phyloP scores from a whole-genome alignment of 108 stramenopile species.

The Fistulifera solaris region DNA sequence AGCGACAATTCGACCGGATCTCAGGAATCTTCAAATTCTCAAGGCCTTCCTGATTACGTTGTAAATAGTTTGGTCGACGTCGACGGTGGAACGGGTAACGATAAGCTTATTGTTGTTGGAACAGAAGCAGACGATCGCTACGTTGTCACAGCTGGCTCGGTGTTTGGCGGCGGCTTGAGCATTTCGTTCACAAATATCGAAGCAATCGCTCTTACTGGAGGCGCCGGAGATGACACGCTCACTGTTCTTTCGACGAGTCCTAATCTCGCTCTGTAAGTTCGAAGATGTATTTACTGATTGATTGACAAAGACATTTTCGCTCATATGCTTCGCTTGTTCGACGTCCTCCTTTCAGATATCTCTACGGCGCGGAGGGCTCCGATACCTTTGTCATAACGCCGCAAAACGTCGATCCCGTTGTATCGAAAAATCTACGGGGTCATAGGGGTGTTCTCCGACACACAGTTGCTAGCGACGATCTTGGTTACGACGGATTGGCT shows the following conservation, averaged over 20 bases:
- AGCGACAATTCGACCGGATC: no score
- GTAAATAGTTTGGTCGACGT: constrained; percentile 27
- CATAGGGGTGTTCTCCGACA: constrained; percentile 32
- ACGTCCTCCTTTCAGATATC: background rate
- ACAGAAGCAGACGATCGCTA: constrained; percentile 26
- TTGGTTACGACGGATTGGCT: constrained; percentile 13
- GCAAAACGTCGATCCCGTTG: constrained; percentile 18
- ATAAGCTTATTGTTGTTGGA: constrained; percentile 18
- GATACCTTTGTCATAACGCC: constrained; percentile 24
- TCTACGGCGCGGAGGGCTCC: constrained; percentile 18
- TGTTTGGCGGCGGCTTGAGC: constrained; percentile 24
- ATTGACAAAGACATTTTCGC: background rate
- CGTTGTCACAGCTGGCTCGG: constrained; percentile 23
- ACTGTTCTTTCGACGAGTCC: constrained; percentile 25
- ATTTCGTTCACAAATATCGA: constrained; percentile 24
- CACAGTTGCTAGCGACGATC: constrained; percentile 13
- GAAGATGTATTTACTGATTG: background rate
- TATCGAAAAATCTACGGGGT: constrained; percentile 26
- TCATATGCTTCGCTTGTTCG: no score
- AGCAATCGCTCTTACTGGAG: constrained; percentile 16
- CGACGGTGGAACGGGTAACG: constrained; percentile 26
- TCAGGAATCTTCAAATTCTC: constrained; percentile 1
- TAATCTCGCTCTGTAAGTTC: constrained; percentile 6
- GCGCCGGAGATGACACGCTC: constrained; percentile 27
- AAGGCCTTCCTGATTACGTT: constrained; percentile 21